Evolutionary conservation across 352 stramenopile genomes (phyloP), one percentile per base, ranked within the genome.

Genomic region (Halophytophthora batemanensis): DNA sequence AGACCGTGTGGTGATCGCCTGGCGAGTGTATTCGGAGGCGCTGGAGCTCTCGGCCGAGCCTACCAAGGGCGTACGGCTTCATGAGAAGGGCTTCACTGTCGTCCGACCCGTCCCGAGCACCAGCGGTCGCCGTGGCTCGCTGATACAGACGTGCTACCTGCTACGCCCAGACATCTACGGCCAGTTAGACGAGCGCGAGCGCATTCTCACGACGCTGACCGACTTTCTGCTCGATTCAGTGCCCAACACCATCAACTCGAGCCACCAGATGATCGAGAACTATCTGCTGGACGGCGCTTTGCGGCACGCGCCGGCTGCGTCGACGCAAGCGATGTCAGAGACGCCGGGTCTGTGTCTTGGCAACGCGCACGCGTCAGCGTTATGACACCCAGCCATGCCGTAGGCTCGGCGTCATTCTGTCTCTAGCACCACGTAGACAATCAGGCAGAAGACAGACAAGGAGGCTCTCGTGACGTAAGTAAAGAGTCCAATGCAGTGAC

Each of bases 191-290:
- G 72, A 88, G 56, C 67, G 71, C 40, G 73, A 82, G 57, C 77
- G 71, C 34, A 85, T 81, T 61, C 61, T 82, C 34, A 75, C 63
- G 29, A 76, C 75, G 47, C 57, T 88, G 44, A 85, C 73, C 11
- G 72, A 88, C 41, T 88, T 88, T 61, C 66, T 88, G 46, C 64
- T 86, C 36, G 69, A 86, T 44, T 82, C 69, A 45, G 69, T 82
- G 33, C 66, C 66, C 10, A 57, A 72, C 54, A 81, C 64, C n/a
- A 81, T 83, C 67, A 77, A 68, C 55, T 72, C 68, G 37, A 88
- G 73, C 37, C 73, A 83, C 43, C 75, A 86, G 57, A 83, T 88
- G 64, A 85, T 86, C 53, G 75, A 88, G 59, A 88, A 88, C 48
- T 63, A 76, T 23, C 53, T 88, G 36, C 55, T 88, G 35, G 65